These are phyloP conservation scores for Litsea cubeba DNA, from an alignment of 164 flowering plant species.

Conservation along the genomic window DNA sequence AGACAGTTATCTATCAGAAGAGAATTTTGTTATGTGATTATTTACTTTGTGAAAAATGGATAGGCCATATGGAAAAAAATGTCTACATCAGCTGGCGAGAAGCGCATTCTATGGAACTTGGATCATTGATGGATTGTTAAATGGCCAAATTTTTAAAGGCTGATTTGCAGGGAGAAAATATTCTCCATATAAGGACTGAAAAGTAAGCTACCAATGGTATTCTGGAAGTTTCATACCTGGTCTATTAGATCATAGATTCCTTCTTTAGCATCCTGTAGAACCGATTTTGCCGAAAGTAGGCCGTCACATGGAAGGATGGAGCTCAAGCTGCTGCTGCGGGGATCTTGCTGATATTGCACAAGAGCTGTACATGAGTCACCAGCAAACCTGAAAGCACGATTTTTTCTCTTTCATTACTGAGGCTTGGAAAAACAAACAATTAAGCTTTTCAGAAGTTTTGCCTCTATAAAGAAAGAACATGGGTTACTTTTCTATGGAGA, in stretches of 20 bases:
- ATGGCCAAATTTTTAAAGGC: too few species aligned
- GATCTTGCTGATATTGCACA: slow-evolving; percentile 60
- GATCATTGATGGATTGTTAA: background rate
- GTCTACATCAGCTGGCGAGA: too few species aligned
- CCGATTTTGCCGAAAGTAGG: slow-evolving; percentile 49
- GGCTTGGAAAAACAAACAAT: background rate
- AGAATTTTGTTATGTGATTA: too few species aligned
- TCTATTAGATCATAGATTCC: slow-evolving; percentile 59
- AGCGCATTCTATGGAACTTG: too few species aligned
- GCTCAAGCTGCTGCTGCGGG: slow-evolving; percentile 75
- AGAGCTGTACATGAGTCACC: slow-evolving; percentile 77
- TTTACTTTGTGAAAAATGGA: too few species aligned
- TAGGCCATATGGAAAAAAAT: too few species aligned
- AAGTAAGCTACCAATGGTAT: background rate
- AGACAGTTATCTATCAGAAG: too few species aligned
- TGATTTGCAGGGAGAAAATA: background rate
- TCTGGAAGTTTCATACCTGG: slow-evolving; percentile 33
- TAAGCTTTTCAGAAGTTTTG: background rate
- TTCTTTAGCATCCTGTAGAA: slow-evolving; percentile 45
- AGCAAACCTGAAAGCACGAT: slow-evolving; percentile 52
- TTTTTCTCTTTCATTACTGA: background rate
- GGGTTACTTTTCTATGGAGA: slow-evolving; percentile 59
- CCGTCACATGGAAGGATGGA: slow-evolving; percentile 75
- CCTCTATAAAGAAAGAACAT: background rate
- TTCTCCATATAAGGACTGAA: background rate